phyloP scores from a whole-genome alignment of 2,329 filamentous ascomycete genomes.

The Cadophora gregata region DNA sequence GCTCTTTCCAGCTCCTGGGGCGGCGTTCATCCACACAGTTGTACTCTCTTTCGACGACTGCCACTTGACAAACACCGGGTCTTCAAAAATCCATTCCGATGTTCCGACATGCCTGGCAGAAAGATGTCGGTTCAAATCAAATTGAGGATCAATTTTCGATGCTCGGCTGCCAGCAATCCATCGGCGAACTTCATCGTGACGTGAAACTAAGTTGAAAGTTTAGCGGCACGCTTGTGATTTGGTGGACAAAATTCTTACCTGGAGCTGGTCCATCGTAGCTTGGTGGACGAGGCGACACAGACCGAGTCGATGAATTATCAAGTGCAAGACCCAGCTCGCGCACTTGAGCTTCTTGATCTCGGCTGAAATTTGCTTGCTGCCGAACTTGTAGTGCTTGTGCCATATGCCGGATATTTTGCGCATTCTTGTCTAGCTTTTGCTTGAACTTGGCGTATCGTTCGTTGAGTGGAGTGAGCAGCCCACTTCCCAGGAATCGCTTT shows the following conservation, averaged over 20 bases:
- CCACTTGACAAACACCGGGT: slow-evolving; percentile 20
- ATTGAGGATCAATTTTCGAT: slow-evolving; percentile 20
- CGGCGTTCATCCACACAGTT: slow-evolving; percentile 22
- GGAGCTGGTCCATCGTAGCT: slow-evolving; percentile 1
- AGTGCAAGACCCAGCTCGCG: slow-evolving; percentile 5
- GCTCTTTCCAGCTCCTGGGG: slow-evolving; percentile 26
- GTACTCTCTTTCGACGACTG: slow-evolving; percentile 3
- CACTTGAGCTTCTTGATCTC: slow-evolving; percentile 13
- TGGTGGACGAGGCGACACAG: slow-evolving; percentile 13
- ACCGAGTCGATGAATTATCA: not conserved
- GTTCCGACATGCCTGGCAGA: slow-evolving; percentile 19
- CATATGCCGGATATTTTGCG: slow-evolving; percentile 22
- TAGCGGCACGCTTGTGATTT: not conserved
- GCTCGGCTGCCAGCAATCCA: slow-evolving; percentile 21
- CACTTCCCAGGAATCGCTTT: slow-evolving; percentile 19
- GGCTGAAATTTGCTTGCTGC: slow-evolving; percentile 16
- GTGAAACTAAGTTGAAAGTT: not conserved
- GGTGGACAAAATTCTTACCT: not conserved
- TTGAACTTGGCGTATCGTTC: slow-evolving; percentile 23
- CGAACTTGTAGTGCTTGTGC: slow-evolving; percentile 21
- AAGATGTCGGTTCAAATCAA: slow-evolving; percentile 21
- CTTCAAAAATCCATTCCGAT: slow-evolving; percentile 21
- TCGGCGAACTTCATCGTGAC: slow-evolving; percentile 15
- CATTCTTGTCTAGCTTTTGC: slow-evolving; percentile 23
- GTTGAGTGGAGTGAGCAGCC: slow-evolving; percentile 20